These are phyloP conservation scores for Penicillium crystallinum DNA, from an alignment of 495 filamentous ascomycete species.

Conservation along the genomic window DNA sequence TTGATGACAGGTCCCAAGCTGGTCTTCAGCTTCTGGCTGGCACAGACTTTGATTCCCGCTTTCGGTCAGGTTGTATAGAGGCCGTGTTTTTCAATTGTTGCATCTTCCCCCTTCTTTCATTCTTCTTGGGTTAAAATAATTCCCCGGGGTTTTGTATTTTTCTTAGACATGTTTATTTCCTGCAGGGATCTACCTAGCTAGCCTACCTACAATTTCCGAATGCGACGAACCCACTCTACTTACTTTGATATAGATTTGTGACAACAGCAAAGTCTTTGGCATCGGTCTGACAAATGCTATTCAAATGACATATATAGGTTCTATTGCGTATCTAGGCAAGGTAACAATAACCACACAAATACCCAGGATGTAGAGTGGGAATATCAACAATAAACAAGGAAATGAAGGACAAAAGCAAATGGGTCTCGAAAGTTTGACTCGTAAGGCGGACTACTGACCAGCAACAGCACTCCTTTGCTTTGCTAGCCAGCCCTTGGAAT, in stretches of 20 bases:
- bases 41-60: constrained; percentile 81
- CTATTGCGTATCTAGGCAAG: constrained; percentile 1
- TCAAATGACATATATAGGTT: not conserved
- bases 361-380: constrained; percentile 7
- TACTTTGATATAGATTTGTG: not conserved
- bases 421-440: not conserved
- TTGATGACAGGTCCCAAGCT: constrained; percentile 98
- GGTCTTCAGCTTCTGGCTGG: constrained; percentile 99
- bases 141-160: constrained; percentile 9
- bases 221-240: constrained; percentile 9
- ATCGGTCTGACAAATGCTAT: not conserved
- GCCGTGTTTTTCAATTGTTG: constrained; percentile 2
- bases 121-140: not conserved
- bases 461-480: constrained; percentile 75
- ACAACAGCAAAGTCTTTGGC: not conserved
- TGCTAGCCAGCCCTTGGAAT: constrained; percentile 85
- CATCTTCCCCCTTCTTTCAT: not conserved
- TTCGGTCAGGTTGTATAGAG: constrained; percentile 56
- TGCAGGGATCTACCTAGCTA: constrained; percentile 1
- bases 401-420: not conserved
- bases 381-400: not conserved
- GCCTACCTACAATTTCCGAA: not conserved
- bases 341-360: constrained; percentile 3
- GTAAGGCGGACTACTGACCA: constrained; percentile 24
- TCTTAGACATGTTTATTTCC: constrained; percentile 13